Base-by-base conservation (phyloP, 2,329 filamentous ascomycete genomes). In the Sporothrix brunneoviolacea region DNA sequence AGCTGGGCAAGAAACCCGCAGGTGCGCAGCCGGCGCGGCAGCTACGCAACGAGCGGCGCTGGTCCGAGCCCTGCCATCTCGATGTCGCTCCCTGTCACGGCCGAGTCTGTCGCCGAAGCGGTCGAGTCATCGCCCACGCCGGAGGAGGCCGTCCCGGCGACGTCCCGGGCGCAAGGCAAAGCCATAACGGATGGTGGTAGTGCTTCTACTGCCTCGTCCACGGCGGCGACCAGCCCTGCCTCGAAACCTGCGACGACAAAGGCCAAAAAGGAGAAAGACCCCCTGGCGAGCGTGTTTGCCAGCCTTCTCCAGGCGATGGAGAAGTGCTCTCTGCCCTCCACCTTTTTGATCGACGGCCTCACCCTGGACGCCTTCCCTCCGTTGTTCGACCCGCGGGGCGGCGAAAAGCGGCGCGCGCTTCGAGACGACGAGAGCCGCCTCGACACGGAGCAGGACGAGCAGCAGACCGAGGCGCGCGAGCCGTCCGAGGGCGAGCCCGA, bases 1-100 rank as follows among this genome's bases (percentile, higher is more conserved):
- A 96, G 85, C 62, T 98, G 93, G 93, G 93, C 91, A 71, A 73
- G 82, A 64, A 79, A 84, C 62, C 73, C 83, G 51, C 80, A 73
- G 66, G 79, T 76, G 57, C 77, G 75, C 52, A 88, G 79, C 67
- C 82, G 82, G 61, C 80, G 79, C 59, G 87, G 80, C 54, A 95
- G 90, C 61, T 81, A 90, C 58, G 85, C 88, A 28, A 91, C 88
- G 1, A 94, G 86, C 61, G 83, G 81, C 56, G 86, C 88, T 18
- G 83, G 88, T 22, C 84, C 89, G 3, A 96, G 91, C 63, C 91
- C 91, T 40, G 85, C 86, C 33, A 76, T 83, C n/a, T 83, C 81
- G 3, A 72, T 72, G 40, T 73, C 79, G 1, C 60, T 82, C 30
- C 79, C 80, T 8, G 76, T 67, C 4, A 74, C 75, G 5, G 64